Base-by-base conservation (phyloP, 148 eudicot genomes). In the Spergularia marina region DNA sequence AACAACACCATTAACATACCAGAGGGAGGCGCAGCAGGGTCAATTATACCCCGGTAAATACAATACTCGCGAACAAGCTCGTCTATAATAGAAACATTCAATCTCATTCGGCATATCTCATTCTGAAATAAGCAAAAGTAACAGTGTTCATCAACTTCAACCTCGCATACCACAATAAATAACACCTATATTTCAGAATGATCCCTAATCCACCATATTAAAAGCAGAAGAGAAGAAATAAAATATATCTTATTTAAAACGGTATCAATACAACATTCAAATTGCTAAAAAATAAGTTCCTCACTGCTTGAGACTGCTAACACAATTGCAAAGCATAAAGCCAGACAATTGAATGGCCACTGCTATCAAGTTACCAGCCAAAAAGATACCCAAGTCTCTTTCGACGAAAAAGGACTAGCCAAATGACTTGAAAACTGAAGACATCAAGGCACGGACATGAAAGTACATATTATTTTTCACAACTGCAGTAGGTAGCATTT, bases 1-100 rank as follows among this genome's bases (percentile, higher is more conserved):
- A 65, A 76, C 40, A 61, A 76, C 18, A 39, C 61, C 36, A 30
- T 1, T 30, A 47, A 56, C 72, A 70, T 76, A 88, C 89, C 93
- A 74, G 80, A 57, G 68, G 85, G 67, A 72, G 81, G 49, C 14
- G 65, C 65, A 67, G 74, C 79, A 68, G 88, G 82, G 81, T 86
- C 88, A 79, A 90, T 90, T 60, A 95, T 89, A 73, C 96, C 98
- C 87, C 98, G 85, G 76, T 92, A 95, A 70, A 95, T 79, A 78
- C 97, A 95, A 65, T 90, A 95, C 80, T 95, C 98, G 15, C 68
- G 91, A 74, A 95, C 93, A 68, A 95, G 97, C 75, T 90, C 96
- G 76, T 95, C 98, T 69, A 95, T 83, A 71, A 87, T n/a, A 25
- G 94, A 77, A 15, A 78, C 72, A 78, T 95, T 85, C 85, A 95